phyloP scores from a whole-genome alignment of 2,329 filamentous ascomycete species.

The Talaromyces verruculosus region DNA sequence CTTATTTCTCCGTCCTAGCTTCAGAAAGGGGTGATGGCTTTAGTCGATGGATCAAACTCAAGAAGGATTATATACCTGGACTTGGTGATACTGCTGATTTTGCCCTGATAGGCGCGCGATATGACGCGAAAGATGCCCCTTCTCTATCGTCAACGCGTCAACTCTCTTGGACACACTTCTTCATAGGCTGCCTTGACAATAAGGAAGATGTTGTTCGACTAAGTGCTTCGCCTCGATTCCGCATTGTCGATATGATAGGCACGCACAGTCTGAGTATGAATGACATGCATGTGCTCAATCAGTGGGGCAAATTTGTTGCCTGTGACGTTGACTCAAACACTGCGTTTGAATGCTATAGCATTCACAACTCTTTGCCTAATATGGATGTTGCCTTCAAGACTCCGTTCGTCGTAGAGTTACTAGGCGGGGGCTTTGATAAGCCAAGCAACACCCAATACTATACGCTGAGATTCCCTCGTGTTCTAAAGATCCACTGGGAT shows the following conservation, averaged over 20 bases:
- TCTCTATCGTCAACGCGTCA: constrained; percentile 52
- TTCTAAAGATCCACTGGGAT: constrained; percentile 76
- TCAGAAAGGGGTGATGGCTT: constrained; percentile 30
- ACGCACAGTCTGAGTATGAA: constrained; percentile 49
- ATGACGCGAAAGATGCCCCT: constrained; percentile 63
- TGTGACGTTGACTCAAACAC: constrained; percentile 37
- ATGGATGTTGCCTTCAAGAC: constrained; percentile 59
- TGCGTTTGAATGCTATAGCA: constrained; percentile 50
- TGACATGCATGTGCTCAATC: constrained; percentile 54
- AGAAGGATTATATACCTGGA: constrained; percentile 77
- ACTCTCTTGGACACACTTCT: constrained; percentile 76
- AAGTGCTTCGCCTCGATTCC: constrained; percentile 58
- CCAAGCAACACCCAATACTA: constrained; percentile 67
- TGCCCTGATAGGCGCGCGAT: constrained; percentile 72
- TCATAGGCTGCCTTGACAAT: constrained; percentile 73
- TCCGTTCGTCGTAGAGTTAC: constrained; percentile 76
- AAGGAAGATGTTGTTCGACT: constrained; percentile 57
- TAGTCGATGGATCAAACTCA: constrained; percentile 72
- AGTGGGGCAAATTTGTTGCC: constrained; percentile 48
- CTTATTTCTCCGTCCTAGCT: constrained; percentile 66
- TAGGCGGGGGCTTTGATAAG: constrained; percentile 77
- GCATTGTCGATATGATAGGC: constrained; percentile 64
- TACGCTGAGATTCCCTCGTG: constrained; percentile 72
- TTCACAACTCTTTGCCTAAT: constrained; percentile 38
- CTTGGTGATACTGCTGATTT: constrained; percentile 84